Base-by-base conservation (phyloP, 345 rosid genomes). In the Turnera subulata region DNA sequence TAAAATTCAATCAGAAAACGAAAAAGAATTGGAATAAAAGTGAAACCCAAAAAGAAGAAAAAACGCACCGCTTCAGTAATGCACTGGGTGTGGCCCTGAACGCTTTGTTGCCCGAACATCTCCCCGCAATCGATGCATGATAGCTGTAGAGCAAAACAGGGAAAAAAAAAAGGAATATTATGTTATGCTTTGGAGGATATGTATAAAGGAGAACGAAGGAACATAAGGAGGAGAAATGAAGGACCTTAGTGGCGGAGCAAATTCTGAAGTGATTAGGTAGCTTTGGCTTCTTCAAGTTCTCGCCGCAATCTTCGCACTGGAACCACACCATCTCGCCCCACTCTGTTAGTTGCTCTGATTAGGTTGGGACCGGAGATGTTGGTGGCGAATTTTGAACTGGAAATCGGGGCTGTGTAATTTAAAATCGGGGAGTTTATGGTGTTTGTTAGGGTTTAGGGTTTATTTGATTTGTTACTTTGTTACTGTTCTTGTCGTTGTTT, bases 261-360 rank as follows among this genome's bases (percentile, higher is more conserved):
- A 79, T 78, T 29, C 94, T 59, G 77, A 89, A 93, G 65, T 93
- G 99, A 75, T 67, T 69, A 29, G 82, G 73, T 44, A 93, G 72
- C 78, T 92, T 93, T 26, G 99, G 99, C 53, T 93, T 93, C 91
- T 93, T 93, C 66, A 92, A 77, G 63, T 76, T 75, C 74, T 82
- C 95, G 15, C 98, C 98, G 53, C 97, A 92, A 52, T 86, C 98
- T 59, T 92, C 97, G 65, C 98, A 92, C 78, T 89, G 98, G 71
- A 92, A 89, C 98, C 98, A 92, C 66, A 92, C 97, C 97, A 92
- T 92, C 43, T 46, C 60, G 57, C 2, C 15, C 5, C 17, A n/a
- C n/a, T n/a, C n/a, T n/a, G n/a, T n/a, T n/a, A n/a, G n/a, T n/a
- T n/a, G n/a, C n/a, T n/a, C n/a, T n/a, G n/a, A n/a, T n/a, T n/a